Percentiles rank a stretch among this genome's conserved stretches.
Evolutionary conservation across 208 protist genomes (phyloP).

Genomic region (Leishmania tarentolae): DNA sequence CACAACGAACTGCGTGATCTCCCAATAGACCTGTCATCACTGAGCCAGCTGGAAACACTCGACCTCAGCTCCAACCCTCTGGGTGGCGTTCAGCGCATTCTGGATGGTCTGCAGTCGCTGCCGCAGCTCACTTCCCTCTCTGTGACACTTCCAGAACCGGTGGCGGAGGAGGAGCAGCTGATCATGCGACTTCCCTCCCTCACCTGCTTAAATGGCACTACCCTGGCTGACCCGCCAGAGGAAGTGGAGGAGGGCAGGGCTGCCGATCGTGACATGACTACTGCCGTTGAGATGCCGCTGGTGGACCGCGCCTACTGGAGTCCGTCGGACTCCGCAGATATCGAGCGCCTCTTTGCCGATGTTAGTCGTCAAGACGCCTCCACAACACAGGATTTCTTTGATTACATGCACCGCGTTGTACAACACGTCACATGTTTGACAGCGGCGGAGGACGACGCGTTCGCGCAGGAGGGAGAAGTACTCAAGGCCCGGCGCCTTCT

Average conservation of each 20-base stretch:
- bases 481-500: constrained; percentile 76
- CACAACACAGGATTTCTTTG: constrained; percentile 54
- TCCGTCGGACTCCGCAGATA: constrained; percentile 35
- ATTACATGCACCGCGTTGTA: constrained; percentile 67
- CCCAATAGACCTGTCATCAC: constrained; percentile 54
- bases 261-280: background rate
- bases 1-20: constrained; percentile 60
- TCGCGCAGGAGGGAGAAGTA: constrained; percentile 63
- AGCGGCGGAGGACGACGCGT: constrained; percentile 47
- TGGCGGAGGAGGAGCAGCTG: constrained; percentile 81
- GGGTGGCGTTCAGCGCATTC: constrained; percentile 36
- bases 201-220: constrained; percentile 20
- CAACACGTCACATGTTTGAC: constrained; percentile 69
- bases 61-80: constrained; percentile 64
- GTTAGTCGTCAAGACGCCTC: constrained; percentile 33
- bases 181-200: constrained; percentile 56
- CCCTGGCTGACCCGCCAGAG: constrained; percentile 17
- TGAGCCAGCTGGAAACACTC: constrained; percentile 43
- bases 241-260: background rate
- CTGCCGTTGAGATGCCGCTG: background rate
- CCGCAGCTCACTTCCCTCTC: constrained; percentile 45
- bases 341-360: constrained; percentile 46
- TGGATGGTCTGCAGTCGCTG: constrained; percentile 61
- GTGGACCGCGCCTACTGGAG: constrained; percentile 37
- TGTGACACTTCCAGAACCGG: constrained; percentile 54